Conservation (phyloP, 1,284 basidiomycete species). For the Thelephora terrestris region DNA sequence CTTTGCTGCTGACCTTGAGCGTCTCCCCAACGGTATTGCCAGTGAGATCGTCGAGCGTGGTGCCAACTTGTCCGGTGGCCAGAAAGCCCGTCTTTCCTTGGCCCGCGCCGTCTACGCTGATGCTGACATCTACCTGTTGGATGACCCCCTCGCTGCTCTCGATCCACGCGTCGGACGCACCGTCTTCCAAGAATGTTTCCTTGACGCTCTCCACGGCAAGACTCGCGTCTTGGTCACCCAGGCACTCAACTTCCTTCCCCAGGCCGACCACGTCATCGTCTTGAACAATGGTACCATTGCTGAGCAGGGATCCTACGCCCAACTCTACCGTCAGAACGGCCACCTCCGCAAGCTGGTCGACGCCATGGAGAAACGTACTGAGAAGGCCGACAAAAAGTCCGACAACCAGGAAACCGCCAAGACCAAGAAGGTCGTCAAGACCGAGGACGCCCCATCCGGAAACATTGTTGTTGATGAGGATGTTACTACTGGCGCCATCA, state of each 20-base stretch:
- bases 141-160: conserved; percentile 2
- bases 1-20: conserved; percentile 8
- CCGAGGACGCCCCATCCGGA: not conserved
- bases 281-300: conserved; percentile 1
- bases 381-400: conserved; percentile 5
- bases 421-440: not conserved
- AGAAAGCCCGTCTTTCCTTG: conserved; percentile 67
- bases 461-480: not conserved
- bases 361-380: not conserved
- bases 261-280: conserved; percentile 4
- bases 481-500: conserved; percentile 1
- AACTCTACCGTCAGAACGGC: not conserved
- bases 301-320: conserved; percentile 3
- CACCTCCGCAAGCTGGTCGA: not conserved
- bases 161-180: conserved; percentile 2
- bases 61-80: not conserved
- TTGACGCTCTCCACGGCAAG: conserved; percentile 16
- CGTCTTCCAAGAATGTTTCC: conserved; percentile 2
- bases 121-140: not conserved
- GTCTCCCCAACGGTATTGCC: conserved; percentile 1
- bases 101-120: conserved; percentile 57
- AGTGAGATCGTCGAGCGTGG: conserved; percentile 2
- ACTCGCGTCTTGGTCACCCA: conserved; percentile 6
- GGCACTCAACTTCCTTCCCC: conserved; percentile 1
- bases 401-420: conserved; percentile 8